Evolutionary conservation across 2,329 filamentous ascomycete species (phyloP), one percentile per base, ranked within the genome.

Genomic region (Plectosphaerella cucumerina): DNA sequence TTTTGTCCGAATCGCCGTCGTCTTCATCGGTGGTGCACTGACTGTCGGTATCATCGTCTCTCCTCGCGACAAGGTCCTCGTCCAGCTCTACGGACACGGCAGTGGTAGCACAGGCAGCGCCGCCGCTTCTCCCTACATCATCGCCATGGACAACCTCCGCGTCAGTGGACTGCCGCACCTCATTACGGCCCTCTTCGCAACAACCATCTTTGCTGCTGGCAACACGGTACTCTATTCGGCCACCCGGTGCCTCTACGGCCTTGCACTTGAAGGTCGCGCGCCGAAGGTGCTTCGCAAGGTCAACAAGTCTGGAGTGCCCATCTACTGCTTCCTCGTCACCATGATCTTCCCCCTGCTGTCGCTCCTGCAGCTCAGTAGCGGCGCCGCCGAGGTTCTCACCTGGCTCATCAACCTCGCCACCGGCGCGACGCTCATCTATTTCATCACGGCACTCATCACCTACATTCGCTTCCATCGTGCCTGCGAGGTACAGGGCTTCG

Each of bases 351-450:
- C 41, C 9, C 11, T 48, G 18, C 46, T 53, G n/a, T 37, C 50
- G 6, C 58, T 62, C 53, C 60, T 57, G 20, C 47, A 26, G 22
- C 43, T 6, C 15, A 2, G 49, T 26, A 51, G 44, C 46, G 78
- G 75, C 52, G 77, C 87, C 44, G 81, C 87, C 50, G 83, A 83
- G 11, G 84, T 87, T 0, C 85, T 82, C 0, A 86, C 86, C 62
- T 84, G 86, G 65, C 67, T 87, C 5, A 81, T 80, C 47, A 87
- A 84, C 83, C 77, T 81, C 57, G 74, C 80, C 50, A 87, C 87
- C 52, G 78, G 82, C 6, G 51, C 51, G 20, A 52, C 51, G 20
- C 46, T 55, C 31, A 53, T 55, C 46, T 54, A 55, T 39, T 55
- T 54, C 44, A 44, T 55, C 49, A 52, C 53, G 33, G 53, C 53